Evolutionary conservation across 2,329 filamentous ascomycete species (phyloP), one percentile per base, ranked within the genome.

Genomic region (Elsinoe arachidis): DNA sequence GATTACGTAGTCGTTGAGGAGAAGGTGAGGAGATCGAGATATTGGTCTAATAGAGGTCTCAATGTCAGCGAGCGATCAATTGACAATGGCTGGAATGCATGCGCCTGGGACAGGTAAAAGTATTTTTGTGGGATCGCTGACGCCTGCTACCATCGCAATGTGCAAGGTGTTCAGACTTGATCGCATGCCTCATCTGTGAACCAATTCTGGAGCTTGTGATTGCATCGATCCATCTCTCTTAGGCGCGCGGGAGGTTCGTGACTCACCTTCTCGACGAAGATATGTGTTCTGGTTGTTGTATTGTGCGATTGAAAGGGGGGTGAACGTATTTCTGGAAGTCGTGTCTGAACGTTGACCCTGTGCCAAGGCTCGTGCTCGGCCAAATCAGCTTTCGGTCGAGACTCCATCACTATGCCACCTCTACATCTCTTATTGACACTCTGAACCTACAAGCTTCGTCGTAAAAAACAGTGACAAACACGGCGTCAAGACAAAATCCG

Each of bases 111-210:
- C 15, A 39, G 38, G 12, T 23, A 26, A 11, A 23, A 21, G 53
- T 34, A 55, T 12, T 23, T 43, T 44, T 34, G 23, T 23, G 17
- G 21, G 14, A 33, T 56, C 30, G 43, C 54, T 46, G 54, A 46
- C 43, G 54, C 54, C 54, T 56, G 54, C 23, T 19, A 30, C 26
- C 26, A 56, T 30, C 54, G 54, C 54, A 56, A 56, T 56, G 34
- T 56, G 54, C 47, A 41, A 30, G 41, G 39, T 49, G 26, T 38
- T 41, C 15, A 56, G 41, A 37, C 38, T 10, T 49, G 54, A 56
- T 41, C 54, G 54, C 54, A 43, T 56, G 54, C 54, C 33, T 41
- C 21, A 12, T 47, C 23, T 9, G 21, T 17, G n/a, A 35, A n/a
- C 11, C 49, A 33, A 46, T 38, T 39, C 11, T 39, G 17, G 34